Evolutionary conservation across 2,329 filamentous ascomycete genomes (phyloP).

Genomic region (Exophiala sideris): DNA sequence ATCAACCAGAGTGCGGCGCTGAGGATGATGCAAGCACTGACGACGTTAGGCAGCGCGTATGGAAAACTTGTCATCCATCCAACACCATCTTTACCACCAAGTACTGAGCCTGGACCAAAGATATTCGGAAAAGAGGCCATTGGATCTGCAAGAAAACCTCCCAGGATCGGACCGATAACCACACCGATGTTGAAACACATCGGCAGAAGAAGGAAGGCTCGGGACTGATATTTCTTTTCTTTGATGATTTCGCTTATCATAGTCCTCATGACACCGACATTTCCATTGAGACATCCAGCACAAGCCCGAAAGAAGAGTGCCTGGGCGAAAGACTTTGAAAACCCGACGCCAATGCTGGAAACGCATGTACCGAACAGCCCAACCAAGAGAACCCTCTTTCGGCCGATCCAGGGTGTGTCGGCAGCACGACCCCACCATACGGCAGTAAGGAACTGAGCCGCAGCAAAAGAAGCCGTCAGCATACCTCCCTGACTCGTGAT

Average conservation of each 20-base stretch:
- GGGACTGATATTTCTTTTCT: conserved; percentile 61
- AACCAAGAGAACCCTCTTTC: conserved; percentile 75
- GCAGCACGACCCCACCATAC: conserved; percentile 75
- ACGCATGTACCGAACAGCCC: conserved; percentile 68
- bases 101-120: conserved; percentile 58
- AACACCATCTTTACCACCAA: conserved; percentile 58
- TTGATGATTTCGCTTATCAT: conserved; percentile 70
- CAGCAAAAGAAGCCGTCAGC: conserved; percentile 74
- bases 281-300: conserved; percentile 68
- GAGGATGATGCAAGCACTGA: conserved; percentile 61
- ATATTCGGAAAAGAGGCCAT: conserved; percentile 57
- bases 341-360: conserved; percentile 66
- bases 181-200: conserved; percentile 68
- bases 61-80: conserved; percentile 64
- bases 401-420: conserved; percentile 62
- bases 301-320: conserved; percentile 65
- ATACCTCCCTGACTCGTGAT: conserved; percentile 76
- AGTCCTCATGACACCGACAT: conserved; percentile 70
- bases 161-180: conserved; percentile 48
- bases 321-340: conserved; percentile 59
- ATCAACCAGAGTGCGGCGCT: conserved; percentile 55
- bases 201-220: conserved; percentile 58
- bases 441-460: conserved; percentile 76
- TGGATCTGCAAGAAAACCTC: conserved; percentile 67
- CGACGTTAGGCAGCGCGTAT: conserved; percentile 66